Base-by-base conservation (phyloP, 2,329 filamentous ascomycete genomes). In the Ophiostoma tasmaniense region DNA sequence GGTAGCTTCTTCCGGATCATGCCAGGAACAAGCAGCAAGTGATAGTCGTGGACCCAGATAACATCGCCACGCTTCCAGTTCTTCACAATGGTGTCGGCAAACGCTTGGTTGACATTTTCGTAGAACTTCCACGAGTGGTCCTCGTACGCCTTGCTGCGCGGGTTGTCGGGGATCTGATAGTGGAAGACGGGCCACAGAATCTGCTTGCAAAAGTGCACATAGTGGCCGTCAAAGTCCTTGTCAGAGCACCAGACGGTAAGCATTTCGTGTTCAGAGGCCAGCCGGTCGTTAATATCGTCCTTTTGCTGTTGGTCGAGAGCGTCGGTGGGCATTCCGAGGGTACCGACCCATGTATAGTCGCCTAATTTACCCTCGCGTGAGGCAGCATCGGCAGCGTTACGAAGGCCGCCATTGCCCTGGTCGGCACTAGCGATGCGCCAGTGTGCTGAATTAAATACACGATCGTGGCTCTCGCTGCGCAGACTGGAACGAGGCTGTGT, bases 161-260 rank as follows among this genome's bases (percentile, higher is more conserved):
- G 94, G 76, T 96, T 96, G 77, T 98, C 95, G 0, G 94, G 95
- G 70, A 98, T 96, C 79, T 97, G 93, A 78, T 98, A 98, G 79
- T 98, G 93, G 79, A 98, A 96, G 71, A 97, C 93, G 0, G 94
- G 94, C 94, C 94, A 98, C 7, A 98, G 83, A 68, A 98, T 97
- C 76, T 94, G 92, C 81, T 98, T 98, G 88, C 93, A 97, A 77
- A 95, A 98, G 79, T 97, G 93, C 14, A 90, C 87, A 76, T 98
- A 98, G 79, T 97, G 93, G 1, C 93, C 93, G 75, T 97, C 90
- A 76, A 97, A 93, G 78, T 98, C 93, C 76, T 90, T 92, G 80
- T 98, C 94, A 71, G 88, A 90, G 78, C 91, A 90, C 77, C 90
- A 96, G 42, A 97, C 93, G 2, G 90, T 88, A 73, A 96, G 79